Percentiles rank a stretch among this genome's conserved stretches.
Evolutionary conservation across 106 monocot species (phyloP).

Genomic region (Dioscorea alata): DNA sequence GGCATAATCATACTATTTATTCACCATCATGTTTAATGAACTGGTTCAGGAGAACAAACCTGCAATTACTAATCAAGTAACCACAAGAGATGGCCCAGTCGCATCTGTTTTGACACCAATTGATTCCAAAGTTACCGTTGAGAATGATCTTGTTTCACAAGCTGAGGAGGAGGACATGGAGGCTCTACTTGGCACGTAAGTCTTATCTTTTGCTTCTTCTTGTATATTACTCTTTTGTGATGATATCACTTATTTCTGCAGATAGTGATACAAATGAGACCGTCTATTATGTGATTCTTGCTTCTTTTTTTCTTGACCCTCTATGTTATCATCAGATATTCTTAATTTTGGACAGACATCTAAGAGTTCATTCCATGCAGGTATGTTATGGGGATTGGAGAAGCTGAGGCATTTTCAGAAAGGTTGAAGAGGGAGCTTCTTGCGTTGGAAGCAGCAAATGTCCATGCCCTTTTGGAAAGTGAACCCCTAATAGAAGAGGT

Average conservation of each 20-base stretch:
- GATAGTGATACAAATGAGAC: no score
- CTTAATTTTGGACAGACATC: no score
- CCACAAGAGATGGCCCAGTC: conserved; percentile 42
- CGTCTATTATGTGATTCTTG: background rate
- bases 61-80: conserved; percentile 42
- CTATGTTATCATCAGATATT: no score
- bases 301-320: background rate
- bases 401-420: conserved; percentile 99
- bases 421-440: conserved; percentile 87
- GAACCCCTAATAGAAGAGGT: conserved; percentile 94
- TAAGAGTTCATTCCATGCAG: conserved; percentile 26
- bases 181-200: conserved; percentile 96
- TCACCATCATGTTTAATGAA: background rate
- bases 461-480: conserved; percentile 84
- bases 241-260: no score
- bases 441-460: conserved; percentile 98
- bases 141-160: conserved; percentile 90
- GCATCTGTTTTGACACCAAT: conserved; percentile 43
- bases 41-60: conserved; percentile 78
- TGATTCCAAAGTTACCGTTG: conserved; percentile 92
- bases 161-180: conserved; percentile 99
- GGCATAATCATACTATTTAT: no score
- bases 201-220: background rate
- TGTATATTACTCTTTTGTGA: background rate
- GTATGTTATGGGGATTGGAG: conserved; percentile 97